Evolutionary conservation across 2,329 filamentous ascomycete species (phyloP), one percentile per base, ranked within the genome.

Genomic region (Pleoardoris graminearum): DNA sequence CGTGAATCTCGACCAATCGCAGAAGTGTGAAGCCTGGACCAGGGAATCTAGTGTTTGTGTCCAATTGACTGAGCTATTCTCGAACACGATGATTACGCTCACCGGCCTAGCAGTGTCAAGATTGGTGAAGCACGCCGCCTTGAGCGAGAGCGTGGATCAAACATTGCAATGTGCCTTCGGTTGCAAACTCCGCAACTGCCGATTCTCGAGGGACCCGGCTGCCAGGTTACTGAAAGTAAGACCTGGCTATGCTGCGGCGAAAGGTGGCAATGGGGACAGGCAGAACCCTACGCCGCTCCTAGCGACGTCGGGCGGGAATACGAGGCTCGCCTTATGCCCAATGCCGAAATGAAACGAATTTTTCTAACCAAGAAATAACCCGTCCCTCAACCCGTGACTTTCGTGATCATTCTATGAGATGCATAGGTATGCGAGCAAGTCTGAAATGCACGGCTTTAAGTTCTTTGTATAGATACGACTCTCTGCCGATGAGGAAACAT

Each of bases 391-490:
- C 52, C 65, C 63, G 57, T 49, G 32, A 36, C 57, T 53, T 39
- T 47, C 51, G 42, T 49, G 50, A 44, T 63, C 41, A 22, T 57
- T 54, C 39, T 59, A 37, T 21, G 58, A 56, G 21, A 65, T 57
- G n/a, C 57, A 51, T 32, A 68, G 48, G 56, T 65, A 66, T 38
- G 58, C 25, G 55, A 30, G 54, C 54, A 32, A 54, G 48, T 63
- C 57, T 23, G 51, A 29, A 33, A 50, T 53, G 50, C 62, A 61
- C 22, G 55, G 47, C 19, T 59, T 57, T 10, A 4, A 77, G 77
- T 36, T 76, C 64, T 81, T 77, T 55, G 80, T 78, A 51, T 80
- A 76, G 62, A 80, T 80, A 58, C 80, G 78, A 45, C 77, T 78
- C 48, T 71, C 67, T 19, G 73, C 66, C 45, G 80, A 63, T 35